A percentile compares a stretch with the other conserved stretches of the same genome.
phyloP scores from a whole-genome alignment of 2,329 filamentous ascomycete species.

The Chrysoporthe austroafricana region DNA sequence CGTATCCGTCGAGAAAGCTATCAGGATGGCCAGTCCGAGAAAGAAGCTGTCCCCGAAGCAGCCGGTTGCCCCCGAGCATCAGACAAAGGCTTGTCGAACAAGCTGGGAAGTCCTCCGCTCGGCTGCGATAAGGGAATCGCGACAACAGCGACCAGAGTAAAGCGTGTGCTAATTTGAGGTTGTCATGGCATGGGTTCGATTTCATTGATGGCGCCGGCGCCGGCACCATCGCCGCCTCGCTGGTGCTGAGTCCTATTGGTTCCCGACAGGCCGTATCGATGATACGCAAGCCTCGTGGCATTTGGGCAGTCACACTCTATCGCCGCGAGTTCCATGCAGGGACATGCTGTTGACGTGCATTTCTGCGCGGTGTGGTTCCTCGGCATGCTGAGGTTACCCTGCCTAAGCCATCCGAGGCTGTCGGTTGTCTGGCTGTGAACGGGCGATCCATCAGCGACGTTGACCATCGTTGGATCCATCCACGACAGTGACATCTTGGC shows the following conservation, averaged over 20 bases:
- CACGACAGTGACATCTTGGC: slow-evolving; percentile 13
- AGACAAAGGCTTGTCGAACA: background rate
- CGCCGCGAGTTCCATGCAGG: background rate
- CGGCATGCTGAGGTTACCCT: background rate
- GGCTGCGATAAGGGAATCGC: background rate
- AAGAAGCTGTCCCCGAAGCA: background rate
- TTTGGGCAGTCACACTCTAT: background rate
- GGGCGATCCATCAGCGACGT: background rate
- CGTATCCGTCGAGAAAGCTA: background rate
- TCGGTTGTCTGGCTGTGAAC: background rate
- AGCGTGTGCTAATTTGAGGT: background rate
- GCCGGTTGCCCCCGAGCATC: background rate
- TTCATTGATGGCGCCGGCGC: background rate
- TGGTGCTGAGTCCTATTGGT: slow-evolving; percentile 11
- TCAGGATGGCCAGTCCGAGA: background rate
- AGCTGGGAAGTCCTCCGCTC: background rate
- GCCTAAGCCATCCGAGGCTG: background rate
- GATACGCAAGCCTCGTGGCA: slow-evolving; percentile 17
- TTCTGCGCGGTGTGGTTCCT: background rate
- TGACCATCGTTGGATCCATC: background rate
- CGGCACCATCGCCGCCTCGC: background rate
- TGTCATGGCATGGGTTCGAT: background rate
- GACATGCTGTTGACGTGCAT: background rate
- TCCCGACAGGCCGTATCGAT: slow-evolving; percentile 13
- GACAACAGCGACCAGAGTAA: background rate